Conservation (phyloP, 495 filamentous ascomycete species). For the Daldinia bambusicola region DNA sequence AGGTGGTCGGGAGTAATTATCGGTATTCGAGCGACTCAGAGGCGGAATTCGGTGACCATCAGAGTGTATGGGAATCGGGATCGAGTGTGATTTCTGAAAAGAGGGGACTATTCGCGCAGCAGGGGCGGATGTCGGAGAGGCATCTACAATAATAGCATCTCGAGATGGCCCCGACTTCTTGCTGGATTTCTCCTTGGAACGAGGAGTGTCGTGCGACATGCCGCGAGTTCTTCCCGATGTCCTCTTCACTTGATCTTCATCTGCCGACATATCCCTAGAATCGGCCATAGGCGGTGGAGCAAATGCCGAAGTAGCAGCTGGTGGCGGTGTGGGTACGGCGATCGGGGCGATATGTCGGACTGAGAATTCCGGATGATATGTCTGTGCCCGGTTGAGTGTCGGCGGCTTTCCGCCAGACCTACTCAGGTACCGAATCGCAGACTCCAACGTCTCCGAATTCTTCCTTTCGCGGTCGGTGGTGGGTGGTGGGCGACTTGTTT, state of each 20-base stretch:
- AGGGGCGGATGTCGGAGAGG: slow-evolving; percentile 27
- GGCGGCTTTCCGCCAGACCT: slow-evolving; percentile 42
- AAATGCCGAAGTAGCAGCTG: slow-evolving; percentile 37
- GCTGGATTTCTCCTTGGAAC: slow-evolving; percentile 50
- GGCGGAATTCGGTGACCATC: slow-evolving; percentile 41
- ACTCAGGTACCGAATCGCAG: slow-evolving; percentile 43
- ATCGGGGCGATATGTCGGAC: slow-evolving; percentile 48
- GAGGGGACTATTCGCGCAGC: slow-evolving; percentile 45
- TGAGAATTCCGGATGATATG: slow-evolving; percentile 37
- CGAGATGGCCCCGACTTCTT: slow-evolving; percentile 45
- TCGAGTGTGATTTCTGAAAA: slow-evolving; percentile 50
- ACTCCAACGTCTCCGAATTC: slow-evolving; percentile 41
- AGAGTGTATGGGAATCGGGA: slow-evolving; percentile 46
- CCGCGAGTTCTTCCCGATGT: slow-evolving; percentile 52
- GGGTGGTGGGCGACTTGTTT: slow-evolving; percentile 26
- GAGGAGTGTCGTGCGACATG: slow-evolving; percentile 54
- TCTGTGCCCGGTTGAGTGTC: slow-evolving; percentile 45
- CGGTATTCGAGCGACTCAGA: slow-evolving; percentile 37
- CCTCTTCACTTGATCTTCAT: slow-evolving; percentile 45
- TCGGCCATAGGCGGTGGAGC: slow-evolving; percentile 40
- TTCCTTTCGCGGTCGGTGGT: slow-evolving; percentile 44
- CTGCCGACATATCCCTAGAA: slow-evolving; percentile 30
- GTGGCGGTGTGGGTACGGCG: slow-evolving; percentile 49
- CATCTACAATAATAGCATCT: slow-evolving; percentile 47
- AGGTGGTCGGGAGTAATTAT: slow-evolving; percentile 37